Base-by-base conservation (phyloP, 805 yeast genomes). In the Saccharomycopsis sp. region DNA sequence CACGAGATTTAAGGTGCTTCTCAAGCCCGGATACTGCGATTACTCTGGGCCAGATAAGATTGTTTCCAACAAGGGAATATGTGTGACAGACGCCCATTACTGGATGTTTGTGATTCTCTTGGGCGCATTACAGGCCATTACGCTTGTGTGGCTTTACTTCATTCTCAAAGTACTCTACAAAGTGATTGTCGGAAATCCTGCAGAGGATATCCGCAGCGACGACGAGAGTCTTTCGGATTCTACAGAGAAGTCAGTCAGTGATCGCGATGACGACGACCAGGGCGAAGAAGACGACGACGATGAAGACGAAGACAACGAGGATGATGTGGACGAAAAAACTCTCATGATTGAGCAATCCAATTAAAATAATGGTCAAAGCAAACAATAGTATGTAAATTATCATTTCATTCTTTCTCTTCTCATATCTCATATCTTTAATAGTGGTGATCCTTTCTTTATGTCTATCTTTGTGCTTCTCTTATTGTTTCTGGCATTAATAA, bases 161-260 rank as follows among this genome's bases (percentile, higher is more conserved):
- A 90, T 91, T 59, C 62, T 79, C 12, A 83, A 80, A 64, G 96
- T 90, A 24, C 89, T 88, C 9, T 69, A 77, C 57, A 84, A 79
- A 68, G 93, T 90, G 23, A 62, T 89, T 24, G 75, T 78, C 7
- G 97, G 97, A 2, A 76, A 72, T 22, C 82, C 83, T 41, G 97
- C 97, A 1, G 96, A 89, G 65, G 97, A 91, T 69, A 85, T 86
- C 35, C 82, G 97, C 72, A 85, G 93, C 68, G 96, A 89, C 65
- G 85, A 79, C 58, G 96, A 88, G 57, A 89, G 84, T 55, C 76
- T 75, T 3, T 44, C 34, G 3, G 59, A 57, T 17, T 41, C 51
- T 3, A 19, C 17, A 9, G 75, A 71, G 41, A 66, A 61, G 50
- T 15, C 22, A 8, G 34, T 8, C 19, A 24, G 20, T 14, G 54